Evolutionary conservation across 306 rosid species (phyloP).

Genomic region (Argentina anserina): DNA sequence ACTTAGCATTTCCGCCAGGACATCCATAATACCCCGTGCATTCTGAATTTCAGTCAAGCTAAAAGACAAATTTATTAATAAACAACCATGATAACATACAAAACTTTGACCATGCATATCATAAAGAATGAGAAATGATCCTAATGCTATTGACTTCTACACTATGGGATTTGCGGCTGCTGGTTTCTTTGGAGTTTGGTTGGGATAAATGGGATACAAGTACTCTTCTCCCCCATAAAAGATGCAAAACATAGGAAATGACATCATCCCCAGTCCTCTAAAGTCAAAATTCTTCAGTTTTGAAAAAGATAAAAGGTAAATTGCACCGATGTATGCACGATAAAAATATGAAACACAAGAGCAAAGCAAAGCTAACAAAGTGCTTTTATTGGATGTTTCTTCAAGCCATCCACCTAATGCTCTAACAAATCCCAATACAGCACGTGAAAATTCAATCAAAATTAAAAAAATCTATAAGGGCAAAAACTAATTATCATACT

Average conservation of each 20-base stretch:
- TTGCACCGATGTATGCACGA: not conserved
- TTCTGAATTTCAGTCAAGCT: conserved; percentile 95
- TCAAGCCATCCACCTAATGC: not conserved
- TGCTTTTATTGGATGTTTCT: not conserved
- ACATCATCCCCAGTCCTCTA: not conserved
- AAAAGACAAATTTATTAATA: conserved; percentile 27
- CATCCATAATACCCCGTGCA: conserved; percentile 95
- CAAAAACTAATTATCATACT: not conserved
- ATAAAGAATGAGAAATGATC: not conserved
- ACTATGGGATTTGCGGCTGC: not conserved
- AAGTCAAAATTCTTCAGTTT: not conserved
- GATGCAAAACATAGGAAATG: not conserved
- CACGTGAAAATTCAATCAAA: conserved; percentile 5
- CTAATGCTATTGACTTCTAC: not conserved
- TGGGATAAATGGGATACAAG: not conserved
- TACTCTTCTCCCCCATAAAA: not conserved
- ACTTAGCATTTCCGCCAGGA: conserved; percentile 87
- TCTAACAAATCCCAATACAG: conserved; percentile 17
- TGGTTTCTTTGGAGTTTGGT: not conserved
- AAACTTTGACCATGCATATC: not conserved
- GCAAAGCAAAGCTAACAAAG: not conserved
- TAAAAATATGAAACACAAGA: not conserved
- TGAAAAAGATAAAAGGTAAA: not conserved
- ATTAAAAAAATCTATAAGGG: not conserved
- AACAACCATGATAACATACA: not conserved